Conservation (phyloP, 768 basidiomycete species). For the Trametes elegans region DNA sequence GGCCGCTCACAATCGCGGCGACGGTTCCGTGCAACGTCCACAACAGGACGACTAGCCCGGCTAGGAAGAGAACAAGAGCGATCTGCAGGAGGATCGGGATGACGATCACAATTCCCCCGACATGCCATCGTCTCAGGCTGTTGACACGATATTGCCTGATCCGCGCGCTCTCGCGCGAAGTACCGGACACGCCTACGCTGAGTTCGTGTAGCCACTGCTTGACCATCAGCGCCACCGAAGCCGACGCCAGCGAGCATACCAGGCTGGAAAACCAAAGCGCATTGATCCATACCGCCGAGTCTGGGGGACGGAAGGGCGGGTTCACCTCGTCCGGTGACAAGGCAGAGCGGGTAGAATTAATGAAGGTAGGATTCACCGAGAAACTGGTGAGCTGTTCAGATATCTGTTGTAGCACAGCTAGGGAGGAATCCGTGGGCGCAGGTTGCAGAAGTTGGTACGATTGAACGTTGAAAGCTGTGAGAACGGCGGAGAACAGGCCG, state of each 20-base stretch:
- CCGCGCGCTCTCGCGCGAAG: slow-evolving; percentile 22
- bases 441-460: slow-evolving; percentile 19
- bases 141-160: slow-evolving; percentile 26
- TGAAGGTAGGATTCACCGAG: slow-evolving; percentile 3
- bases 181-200: slow-evolving; percentile 19
- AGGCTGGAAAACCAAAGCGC: slow-evolving; percentile 27
- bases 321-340: not conserved
- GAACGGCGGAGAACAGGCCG: slow-evolving; percentile 27
- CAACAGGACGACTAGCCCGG: slow-evolving; percentile 22
- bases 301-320: slow-evolving; percentile 1
- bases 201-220: slow-evolving; percentile 30
- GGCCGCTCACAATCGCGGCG: slow-evolving; percentile 14
- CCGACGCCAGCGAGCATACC: slow-evolving; percentile 25
- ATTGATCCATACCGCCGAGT: slow-evolving; percentile 21
- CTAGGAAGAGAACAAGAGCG: slow-evolving; percentile 19
- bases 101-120: slow-evolving; percentile 22
- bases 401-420: slow-evolving; percentile 10
- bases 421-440: not conserved
- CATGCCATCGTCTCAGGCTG: slow-evolving; percentile 24
- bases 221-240: slow-evolving; percentile 26
- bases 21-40: slow-evolving; percentile 21
- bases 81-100: slow-evolving; percentile 22
- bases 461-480: slow-evolving; percentile 26
- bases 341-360: slow-evolving; percentile 3
- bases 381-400: slow-evolving; percentile 10